Conservation (phyloP, 1,139 yeast genomes). For the Geotrichum reessii region DNA sequence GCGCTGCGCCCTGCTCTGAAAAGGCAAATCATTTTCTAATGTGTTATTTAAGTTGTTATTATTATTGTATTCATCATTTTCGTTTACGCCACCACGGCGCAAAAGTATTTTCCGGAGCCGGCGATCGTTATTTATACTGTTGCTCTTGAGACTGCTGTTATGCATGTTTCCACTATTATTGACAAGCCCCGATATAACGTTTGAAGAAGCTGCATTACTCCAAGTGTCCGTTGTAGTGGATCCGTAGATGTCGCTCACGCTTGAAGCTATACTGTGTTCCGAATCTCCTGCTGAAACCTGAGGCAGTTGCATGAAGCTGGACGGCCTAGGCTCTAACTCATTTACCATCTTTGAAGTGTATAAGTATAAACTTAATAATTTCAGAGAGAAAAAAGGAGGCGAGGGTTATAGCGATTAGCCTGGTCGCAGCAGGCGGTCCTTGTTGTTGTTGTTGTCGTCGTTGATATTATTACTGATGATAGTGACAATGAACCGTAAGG, state of each 20-base stretch:
- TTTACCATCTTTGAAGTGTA: not conserved
- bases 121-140: not conserved
- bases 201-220: not conserved
- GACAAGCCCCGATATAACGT: not conserved
- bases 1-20: not conserved
- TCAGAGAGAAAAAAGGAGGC: not conserved
- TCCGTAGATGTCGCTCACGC: not conserved
- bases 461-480: not conserved
- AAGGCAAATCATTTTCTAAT: not conserved
- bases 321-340: not conserved
- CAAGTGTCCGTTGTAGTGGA: not conserved
- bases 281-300: not conserved
- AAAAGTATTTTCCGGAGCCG: not conserved
- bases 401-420: not conserved
- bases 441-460: no score
- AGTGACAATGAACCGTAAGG: not conserved
- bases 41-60: no score
- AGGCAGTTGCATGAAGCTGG: not conserved
- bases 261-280: not conserved
- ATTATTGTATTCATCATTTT: not conserved
- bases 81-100: not conserved
- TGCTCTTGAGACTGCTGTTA: not conserved
- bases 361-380: no score
- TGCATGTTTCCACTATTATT: not conserved
- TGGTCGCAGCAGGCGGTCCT: not conserved